Conservation (phyloP, 139 green algal species). For the Monoraphidium neglectum region DNA sequence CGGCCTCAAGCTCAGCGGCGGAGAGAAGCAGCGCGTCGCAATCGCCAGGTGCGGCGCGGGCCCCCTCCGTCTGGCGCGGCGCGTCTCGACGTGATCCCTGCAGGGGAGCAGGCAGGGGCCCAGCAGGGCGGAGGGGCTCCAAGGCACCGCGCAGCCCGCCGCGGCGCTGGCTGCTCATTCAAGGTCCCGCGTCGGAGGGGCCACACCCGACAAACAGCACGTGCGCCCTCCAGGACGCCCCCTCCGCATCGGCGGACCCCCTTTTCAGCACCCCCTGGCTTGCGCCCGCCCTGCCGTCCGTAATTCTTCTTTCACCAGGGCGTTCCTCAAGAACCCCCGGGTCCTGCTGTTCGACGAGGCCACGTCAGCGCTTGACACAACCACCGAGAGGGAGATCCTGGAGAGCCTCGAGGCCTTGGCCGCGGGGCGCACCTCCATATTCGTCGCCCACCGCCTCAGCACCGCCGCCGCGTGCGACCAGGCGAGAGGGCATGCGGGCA, state of each 20-base stretch:
- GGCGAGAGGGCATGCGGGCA: too few relatives aligned
- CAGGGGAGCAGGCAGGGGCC: too few relatives aligned
- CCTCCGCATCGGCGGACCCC: too few relatives aligned
- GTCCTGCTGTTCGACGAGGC: slow-evolving; percentile 94
- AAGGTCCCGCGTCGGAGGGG: too few relatives aligned
- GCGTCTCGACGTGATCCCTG: neutral
- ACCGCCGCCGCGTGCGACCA: slow-evolving; percentile 89
- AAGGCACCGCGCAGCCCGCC: too few relatives aligned
- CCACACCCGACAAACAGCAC: too few relatives aligned
- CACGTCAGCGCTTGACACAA: slow-evolving; percentile 87
- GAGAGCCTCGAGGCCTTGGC: slow-evolving; percentile 60
- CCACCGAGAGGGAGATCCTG: slow-evolving; percentile 74
- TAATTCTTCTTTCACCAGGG: slow-evolving; percentile 37
- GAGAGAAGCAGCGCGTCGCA: slow-evolving; percentile 94
- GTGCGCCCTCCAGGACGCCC: too few relatives aligned
- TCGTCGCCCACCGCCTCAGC: slow-evolving; percentile 95
- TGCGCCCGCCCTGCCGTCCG: too few relatives aligned
- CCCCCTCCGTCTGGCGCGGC: neutral
- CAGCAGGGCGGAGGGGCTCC: too few relatives aligned
- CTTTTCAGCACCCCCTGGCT: too few relatives aligned
- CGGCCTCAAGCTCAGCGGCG: slow-evolving; percentile 92
- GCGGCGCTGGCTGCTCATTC: too few relatives aligned
- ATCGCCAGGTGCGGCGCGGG: slow-evolving; percentile 66
- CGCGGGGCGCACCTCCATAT: slow-evolving; percentile 85
- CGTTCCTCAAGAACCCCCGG: slow-evolving; percentile 57